Evolutionary conservation across 1,139 yeast genomes (phyloP), one percentile per base, ranked within the genome.

Genomic region (Sugiyamaella novakii): DNA sequence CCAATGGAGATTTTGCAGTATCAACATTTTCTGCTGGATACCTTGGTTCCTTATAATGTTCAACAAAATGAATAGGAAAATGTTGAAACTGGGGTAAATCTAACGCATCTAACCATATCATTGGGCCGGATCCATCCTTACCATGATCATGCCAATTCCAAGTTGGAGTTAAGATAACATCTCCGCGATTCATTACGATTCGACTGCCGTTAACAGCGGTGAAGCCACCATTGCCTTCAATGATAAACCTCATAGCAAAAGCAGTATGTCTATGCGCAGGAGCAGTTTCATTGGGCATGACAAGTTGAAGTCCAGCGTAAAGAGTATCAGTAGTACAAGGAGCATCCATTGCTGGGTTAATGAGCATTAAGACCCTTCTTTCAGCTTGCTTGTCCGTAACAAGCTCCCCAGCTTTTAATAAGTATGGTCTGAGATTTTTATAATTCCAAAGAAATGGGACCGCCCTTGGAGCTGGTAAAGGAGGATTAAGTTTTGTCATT

Each of bases 121-220:
- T 60, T 3, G 64, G 60, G 15, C 62, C 64, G 14, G 41, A 29
- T 5, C 64, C 64, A 25, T 60, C 63, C 37, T 60, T 60, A 17
- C 64, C 64, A 37, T 60, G 64, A 49, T 60, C 64, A 40, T 60
- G 64, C 64, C 64, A 60, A 11, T 52, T 49, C 62, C 62, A 59
- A 25, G 63, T 52, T 17, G 64, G 64, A 15, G 64, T 60, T 8
- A 60, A 41, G 33, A 60, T 59, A 12, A 60, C 62, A 46, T 60
- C 64, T 14, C 64, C 64, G 27, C 54, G 42, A 25, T 52, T 52
- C 63, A 59, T 59, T 39, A 54, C 51, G 29, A 60, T 46, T 37
- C 55, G 54, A 22, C 53, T 30, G 31, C 64, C 64, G 40, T 59
- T 62, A 24, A 60, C 61, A 18, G 59, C 60, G 24, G 64, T 60